phyloP scores from a whole-genome alignment of 1,284 basidiomycete species.

The Chiua sp. region DNA sequence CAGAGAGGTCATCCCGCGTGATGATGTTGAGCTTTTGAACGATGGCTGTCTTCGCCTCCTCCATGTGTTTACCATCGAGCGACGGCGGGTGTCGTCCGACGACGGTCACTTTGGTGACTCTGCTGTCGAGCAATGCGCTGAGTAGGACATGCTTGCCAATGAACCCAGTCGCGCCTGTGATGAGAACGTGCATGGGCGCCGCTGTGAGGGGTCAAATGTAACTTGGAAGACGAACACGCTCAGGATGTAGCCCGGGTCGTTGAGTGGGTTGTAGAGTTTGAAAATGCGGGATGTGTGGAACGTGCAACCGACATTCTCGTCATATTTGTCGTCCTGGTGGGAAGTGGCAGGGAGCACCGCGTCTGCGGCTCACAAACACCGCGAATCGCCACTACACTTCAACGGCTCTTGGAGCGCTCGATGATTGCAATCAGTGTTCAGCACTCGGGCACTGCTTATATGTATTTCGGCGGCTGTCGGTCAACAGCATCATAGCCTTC shows the following conservation, averaged over 20 bases:
- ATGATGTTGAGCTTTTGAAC: conserved; percentile 29
- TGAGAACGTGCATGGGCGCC: conserved; percentile 28
- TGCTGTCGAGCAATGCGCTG: conserved; percentile 23
- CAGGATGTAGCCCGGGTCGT: not conserved
- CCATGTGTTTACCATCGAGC: conserved; percentile 23
- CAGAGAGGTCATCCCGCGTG: conserved; percentile 29
- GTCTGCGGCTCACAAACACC: too few species aligned
- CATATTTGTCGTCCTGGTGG: not conserved
- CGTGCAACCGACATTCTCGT: not conserved
- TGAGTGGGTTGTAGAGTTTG: not conserved
- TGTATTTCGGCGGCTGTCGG: too few species aligned
- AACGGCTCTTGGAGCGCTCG: too few species aligned
- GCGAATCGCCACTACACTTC: too few species aligned
- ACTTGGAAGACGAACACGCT: not conserved
- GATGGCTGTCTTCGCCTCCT: conserved; percentile 18
- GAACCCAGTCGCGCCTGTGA: conserved; percentile 35
- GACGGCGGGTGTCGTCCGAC: conserved; percentile 29
- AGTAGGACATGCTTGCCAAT: conserved; percentile 28
- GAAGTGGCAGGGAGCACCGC: not conserved
- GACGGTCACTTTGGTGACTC: conserved; percentile 32
- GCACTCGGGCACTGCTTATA: too few species aligned
- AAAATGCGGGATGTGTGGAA: not conserved
- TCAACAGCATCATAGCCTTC: too few species aligned
- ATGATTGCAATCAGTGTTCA: too few species aligned
- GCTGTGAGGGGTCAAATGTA: not conserved